These are phyloP conservation scores for Fusarium kyushuense DNA, from an alignment of 2,329 filamentous ascomycete species.

Conservation along the genomic window DNA sequence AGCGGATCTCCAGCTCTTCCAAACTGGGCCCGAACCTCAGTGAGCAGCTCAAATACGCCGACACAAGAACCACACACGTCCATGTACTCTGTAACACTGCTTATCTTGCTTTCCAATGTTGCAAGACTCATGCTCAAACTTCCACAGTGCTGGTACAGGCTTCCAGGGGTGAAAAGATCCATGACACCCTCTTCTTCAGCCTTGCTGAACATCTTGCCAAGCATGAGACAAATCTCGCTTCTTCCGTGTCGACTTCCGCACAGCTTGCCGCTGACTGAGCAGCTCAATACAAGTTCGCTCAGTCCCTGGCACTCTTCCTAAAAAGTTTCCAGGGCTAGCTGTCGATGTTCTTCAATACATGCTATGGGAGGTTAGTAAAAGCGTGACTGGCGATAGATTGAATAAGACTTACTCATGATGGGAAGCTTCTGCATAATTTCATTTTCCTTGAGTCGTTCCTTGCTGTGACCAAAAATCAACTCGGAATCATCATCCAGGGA, in stretches of 20 bases:
- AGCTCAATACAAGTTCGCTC: background rate
- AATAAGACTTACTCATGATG: slow-evolving; percentile 15
- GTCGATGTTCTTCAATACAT: slow-evolving; percentile 25
- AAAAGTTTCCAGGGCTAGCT: slow-evolving; percentile 8
- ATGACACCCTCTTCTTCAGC: slow-evolving; percentile 15
- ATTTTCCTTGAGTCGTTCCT: slow-evolving; percentile 4
- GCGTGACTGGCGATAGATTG: background rate
- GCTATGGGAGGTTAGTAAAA: slow-evolving; percentile 9
- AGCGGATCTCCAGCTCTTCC: slow-evolving; percentile 12
- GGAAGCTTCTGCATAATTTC: slow-evolving; percentile 13
- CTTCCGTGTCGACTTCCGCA: slow-evolving; percentile 1
- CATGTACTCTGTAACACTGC: slow-evolving; percentile 2
- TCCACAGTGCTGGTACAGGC: background rate
- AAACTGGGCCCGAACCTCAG: slow-evolving; percentile 3
- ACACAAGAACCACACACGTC: slow-evolving; percentile 25
- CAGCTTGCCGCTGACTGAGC: slow-evolving; percentile 3
- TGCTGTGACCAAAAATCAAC: slow-evolving; percentile 5
- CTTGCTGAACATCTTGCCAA: slow-evolving; percentile 30
- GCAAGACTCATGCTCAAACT: background rate
- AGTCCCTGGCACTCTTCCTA: slow-evolving; percentile 28
- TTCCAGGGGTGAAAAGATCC: slow-evolving; percentile 16
- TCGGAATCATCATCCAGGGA: slow-evolving; percentile 3
- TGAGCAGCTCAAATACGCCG: slow-evolving; percentile 1
- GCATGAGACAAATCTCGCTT: slow-evolving; percentile 9
- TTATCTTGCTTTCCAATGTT: slow-evolving; percentile 8